Evolutionary conservation across 1,284 basidiomycete species (phyloP), one percentile per base, ranked within the genome.

Genomic region (Austropuccinia psidii): DNA sequence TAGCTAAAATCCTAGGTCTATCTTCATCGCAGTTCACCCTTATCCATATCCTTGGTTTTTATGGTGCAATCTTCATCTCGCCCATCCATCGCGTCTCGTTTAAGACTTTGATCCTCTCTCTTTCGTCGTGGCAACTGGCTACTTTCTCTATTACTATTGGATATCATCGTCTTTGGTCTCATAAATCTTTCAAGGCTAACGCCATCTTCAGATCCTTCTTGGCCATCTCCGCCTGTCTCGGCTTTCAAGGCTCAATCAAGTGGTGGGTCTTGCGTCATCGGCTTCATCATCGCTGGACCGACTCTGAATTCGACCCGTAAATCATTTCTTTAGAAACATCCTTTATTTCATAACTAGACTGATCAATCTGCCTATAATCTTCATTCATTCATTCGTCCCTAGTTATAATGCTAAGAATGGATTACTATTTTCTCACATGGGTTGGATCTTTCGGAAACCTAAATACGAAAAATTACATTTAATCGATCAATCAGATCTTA

Each of bases 381-480:
- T 45, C 41, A 45, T n/a, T 45, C 41, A 11, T n/a, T 11, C 11
- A 45, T 45, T n/a, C 41, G 52, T 19, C 39, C 19, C 27, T 57
- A 74, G 57, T 7, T 91, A 91, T 78, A 84, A 88, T 5, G 89
- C 89, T 0, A 89, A 88, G 0, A 83, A 85, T 49, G 89, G 90
- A 0, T 80, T 91, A 0, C 83, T 88, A 67, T 90, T 86, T 78
- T 87, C 89, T 4, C 90, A 91, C 76, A 86, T 90, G 83, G 90
- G 90, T 9, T 91, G 90, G 89, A 90, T 91, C 77, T 91, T 91
- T 79, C 87, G 84, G 81, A 89, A 90, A 78, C 86, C 88, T 0
- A 84, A 80, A 7, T 90, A 91, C 45, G 83, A 85, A 47, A 83
- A 86, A 37, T 83, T 91, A 81, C 82, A 84, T 37, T 79, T 86